phyloP scores from a whole-genome alignment of 179 eudicot genomes.

The Silene noctiflora region DNA sequence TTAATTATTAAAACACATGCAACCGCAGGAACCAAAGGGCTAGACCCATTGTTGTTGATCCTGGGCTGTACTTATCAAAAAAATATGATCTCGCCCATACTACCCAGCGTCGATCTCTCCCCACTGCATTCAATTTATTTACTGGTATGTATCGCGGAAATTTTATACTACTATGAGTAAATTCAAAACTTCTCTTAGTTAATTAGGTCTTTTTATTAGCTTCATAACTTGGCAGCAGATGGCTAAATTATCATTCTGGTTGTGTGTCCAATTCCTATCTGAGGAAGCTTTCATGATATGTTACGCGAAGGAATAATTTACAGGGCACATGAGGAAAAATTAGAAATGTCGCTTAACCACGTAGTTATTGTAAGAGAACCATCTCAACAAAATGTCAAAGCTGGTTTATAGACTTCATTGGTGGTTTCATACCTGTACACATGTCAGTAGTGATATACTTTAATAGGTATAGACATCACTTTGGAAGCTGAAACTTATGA shows the following conservation, averaged over 20 bases:
- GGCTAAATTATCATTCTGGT: background rate
- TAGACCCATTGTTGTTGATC: constrained; percentile 78
- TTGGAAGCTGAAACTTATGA: background rate
- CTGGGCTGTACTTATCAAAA: constrained; percentile 86
- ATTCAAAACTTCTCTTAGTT: background rate
- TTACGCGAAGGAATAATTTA: background rate
- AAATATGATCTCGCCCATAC: constrained; percentile 77
- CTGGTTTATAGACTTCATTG: background rate
- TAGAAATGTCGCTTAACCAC: background rate
- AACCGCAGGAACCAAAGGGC: constrained; percentile 79
- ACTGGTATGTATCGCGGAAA: constrained; percentile 59
- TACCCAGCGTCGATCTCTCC: constrained; percentile 72
- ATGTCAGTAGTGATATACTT: too few relatives aligned
- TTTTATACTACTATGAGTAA: background rate
- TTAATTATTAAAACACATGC: background rate
- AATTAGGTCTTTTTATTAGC: background rate
- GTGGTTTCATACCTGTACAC: background rate
- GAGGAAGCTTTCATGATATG: background rate
- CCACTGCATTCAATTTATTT: constrained; percentile 78
- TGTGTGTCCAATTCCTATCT: background rate
- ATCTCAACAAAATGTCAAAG: background rate
- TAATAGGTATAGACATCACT: background rate
- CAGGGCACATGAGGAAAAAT: background rate
- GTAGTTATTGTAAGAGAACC: background rate
- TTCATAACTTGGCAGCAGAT: background rate